phyloP scores from a whole-genome alignment of 306 rosid species.

The Hippophae rhamnoides region DNA sequence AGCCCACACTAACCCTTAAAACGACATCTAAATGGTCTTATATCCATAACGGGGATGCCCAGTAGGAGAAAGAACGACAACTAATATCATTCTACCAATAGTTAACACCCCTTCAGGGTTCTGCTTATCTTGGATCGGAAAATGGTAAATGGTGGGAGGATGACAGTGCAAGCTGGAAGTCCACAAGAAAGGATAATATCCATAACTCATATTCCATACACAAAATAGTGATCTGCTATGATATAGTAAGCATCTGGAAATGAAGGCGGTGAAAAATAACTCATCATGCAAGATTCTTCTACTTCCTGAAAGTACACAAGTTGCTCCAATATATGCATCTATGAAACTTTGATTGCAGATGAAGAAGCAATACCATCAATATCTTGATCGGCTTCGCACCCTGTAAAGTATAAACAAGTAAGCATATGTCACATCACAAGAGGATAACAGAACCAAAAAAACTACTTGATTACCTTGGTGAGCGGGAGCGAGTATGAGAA shows the following conservation, averaged over 20 bases:
- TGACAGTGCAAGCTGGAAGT: no score
- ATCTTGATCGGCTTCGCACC: slow-evolving; percentile 56
- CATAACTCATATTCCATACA: background rate
- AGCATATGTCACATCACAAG: background rate
- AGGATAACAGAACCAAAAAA: slow-evolving; percentile 4
- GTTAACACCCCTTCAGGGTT: no score
- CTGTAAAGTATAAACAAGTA: slow-evolving; percentile 41
- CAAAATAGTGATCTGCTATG: background rate
- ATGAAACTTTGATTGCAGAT: background rate
- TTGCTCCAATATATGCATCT: background rate
- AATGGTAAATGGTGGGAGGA: no score
- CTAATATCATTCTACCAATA: no score
- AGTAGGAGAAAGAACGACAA: no score
- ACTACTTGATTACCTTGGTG: slow-evolving; percentile 50
- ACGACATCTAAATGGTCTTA: no score
- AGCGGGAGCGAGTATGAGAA: slow-evolving; percentile 43
- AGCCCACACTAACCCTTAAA: no score
- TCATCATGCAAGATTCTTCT: background rate
- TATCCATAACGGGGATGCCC: no score
- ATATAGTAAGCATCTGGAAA: background rate
- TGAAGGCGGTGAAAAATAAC: background rate
- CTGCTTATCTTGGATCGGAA: no score
- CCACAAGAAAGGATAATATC: background rate
- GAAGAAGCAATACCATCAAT: slow-evolving; percentile 22
- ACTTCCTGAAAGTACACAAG: background rate